Evolutionary conservation across 768 basidiomycete genomes (phyloP), one percentile per base, ranked within the genome.

Genomic region (Crepidotus variabilis): DNA sequence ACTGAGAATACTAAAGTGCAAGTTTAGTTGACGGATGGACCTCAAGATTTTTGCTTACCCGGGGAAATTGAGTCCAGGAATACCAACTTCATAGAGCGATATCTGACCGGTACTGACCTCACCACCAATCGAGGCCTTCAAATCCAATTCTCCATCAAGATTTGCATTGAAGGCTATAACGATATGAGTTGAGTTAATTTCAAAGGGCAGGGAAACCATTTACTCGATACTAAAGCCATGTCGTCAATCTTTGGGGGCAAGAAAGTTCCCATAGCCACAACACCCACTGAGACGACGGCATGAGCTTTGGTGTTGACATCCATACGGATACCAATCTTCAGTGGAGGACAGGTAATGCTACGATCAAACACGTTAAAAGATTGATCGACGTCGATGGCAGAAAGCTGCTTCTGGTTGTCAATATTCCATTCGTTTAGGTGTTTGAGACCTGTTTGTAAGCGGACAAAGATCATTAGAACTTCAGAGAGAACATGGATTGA

Each of bases 251-350:
- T 65, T 0, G 77, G 78, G 1, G 81, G 82, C 1, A 80, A 52
- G 49, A 83, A 65, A 4, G 76, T 77, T 13, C 82, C 81, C 24
- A 55, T 65, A 0, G 73, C 78, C 6, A 70, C 75, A 6, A 81
- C 63, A 11, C 77, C 78, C 18, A 78, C 59, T 9, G 67, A 66
- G 1, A 70, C 69, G 2, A 69, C 57, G 0, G 70, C 75, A 47
- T 75, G 66, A 2, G 71, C 73, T 23, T 67, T 67, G 6, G 67
- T 68, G 20, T 66, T 60, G 4, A 71, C 59, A 51, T 72, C 69
- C 0, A 69, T 61, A n/a, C 62, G 67, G 9, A 72, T 32, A 34
- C 61, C 55, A 0, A 66, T 72, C 1, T 46, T 55, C 5, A 69
- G 49, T 0, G 68, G 58, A 1, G 65, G 65, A 51, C 72, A 73